Evolutionary conservation across 306 rosid genomes (phyloP).

Genomic region (Abrus precatorius): DNA sequence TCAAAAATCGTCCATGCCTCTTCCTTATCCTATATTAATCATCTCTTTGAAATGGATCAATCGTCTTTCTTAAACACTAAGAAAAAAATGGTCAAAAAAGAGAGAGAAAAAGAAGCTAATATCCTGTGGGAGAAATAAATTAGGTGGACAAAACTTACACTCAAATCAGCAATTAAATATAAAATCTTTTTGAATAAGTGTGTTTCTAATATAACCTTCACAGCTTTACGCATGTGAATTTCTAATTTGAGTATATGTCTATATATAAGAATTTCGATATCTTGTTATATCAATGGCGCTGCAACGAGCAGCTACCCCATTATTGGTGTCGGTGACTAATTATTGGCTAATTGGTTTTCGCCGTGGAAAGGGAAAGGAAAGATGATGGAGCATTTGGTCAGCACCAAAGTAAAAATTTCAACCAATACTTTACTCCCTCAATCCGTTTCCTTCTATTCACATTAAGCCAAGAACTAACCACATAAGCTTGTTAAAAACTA

Average conservation of each 20-base stretch:
- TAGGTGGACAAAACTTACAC: background rate
- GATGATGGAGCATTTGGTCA: background rate
- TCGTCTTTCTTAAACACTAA: background rate
- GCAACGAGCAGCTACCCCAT: conserved; percentile 28
- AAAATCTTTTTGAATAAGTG: background rate
- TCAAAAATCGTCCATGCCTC: background rate
- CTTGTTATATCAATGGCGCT: conserved; percentile 13
- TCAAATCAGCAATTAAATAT: background rate
- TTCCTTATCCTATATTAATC: background rate
- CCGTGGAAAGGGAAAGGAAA: conserved; percentile 24
- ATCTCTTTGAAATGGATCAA: background rate
- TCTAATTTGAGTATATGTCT: background rate
- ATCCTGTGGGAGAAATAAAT: too few species aligned
- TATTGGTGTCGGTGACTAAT: conserved; percentile 57
- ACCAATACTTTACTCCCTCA: background rate
- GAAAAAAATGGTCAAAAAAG: background rate
- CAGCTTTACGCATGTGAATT: background rate
- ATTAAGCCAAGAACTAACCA: background rate
- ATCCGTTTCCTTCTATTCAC: background rate
- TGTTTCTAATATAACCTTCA: too few species aligned
- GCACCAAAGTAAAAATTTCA: conserved; percentile 23
- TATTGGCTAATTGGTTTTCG: conserved; percentile 52
- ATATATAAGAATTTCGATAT: background rate
- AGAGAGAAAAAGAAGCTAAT: background rate
- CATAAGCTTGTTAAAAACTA: too few species aligned